phyloP scores from a whole-genome alignment of 176 grass and related monocot species.

The Saccharum spontaneum region DNA sequence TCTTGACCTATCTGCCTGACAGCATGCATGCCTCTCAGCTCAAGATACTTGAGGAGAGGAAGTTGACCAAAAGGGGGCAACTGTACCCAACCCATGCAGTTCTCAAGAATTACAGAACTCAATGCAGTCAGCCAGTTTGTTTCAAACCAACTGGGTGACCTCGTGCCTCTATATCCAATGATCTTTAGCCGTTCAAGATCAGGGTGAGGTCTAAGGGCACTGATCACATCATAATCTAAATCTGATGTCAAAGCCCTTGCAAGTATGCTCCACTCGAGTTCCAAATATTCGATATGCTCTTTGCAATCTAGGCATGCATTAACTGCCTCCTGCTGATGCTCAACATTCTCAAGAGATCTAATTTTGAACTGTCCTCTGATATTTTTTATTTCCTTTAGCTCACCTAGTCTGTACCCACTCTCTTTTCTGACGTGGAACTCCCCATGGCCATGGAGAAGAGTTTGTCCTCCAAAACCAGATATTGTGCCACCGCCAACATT shows the following conservation, averaged over 20 bases:
- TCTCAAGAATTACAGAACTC: slow-evolving; percentile 24
- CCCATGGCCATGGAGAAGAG: slow-evolving; percentile 38
- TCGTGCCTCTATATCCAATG: slow-evolving; percentile 39
- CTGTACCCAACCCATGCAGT: slow-evolving; percentile 28
- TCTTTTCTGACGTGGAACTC: slow-evolving; percentile 58
- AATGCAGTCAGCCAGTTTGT: slow-evolving; percentile 36
- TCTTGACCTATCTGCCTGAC: slow-evolving; percentile 28
- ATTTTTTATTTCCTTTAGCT: slow-evolving; percentile 46
- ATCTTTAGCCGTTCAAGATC: slow-evolving; percentile 44
- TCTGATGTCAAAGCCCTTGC: slow-evolving; percentile 13
- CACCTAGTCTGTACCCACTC: slow-evolving; percentile 42
- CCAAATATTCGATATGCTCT: slow-evolving; percentile 31
- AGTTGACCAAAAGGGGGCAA: slow-evolving; percentile 61
- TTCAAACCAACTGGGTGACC: slow-evolving; percentile 55
- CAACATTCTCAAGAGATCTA: slow-evolving; percentile 55
- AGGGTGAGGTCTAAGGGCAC: slow-evolving; percentile 50
- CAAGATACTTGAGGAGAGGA: slow-evolving; percentile 44
- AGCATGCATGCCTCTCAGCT: slow-evolving; percentile 36
- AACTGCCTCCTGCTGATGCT: slow-evolving; percentile 28
- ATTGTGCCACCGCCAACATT: slow-evolving; percentile 33
- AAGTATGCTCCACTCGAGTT: slow-evolving; percentile 43
- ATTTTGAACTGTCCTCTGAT: slow-evolving; percentile 32
- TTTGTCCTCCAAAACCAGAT: slow-evolving; percentile 45
- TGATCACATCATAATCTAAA: slow-evolving; percentile 46
- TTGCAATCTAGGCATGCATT: slow-evolving; percentile 43